Conservation (phyloP, 2,329 filamentous ascomycete genomes). For the Amesomyces nigricolor region DNA sequence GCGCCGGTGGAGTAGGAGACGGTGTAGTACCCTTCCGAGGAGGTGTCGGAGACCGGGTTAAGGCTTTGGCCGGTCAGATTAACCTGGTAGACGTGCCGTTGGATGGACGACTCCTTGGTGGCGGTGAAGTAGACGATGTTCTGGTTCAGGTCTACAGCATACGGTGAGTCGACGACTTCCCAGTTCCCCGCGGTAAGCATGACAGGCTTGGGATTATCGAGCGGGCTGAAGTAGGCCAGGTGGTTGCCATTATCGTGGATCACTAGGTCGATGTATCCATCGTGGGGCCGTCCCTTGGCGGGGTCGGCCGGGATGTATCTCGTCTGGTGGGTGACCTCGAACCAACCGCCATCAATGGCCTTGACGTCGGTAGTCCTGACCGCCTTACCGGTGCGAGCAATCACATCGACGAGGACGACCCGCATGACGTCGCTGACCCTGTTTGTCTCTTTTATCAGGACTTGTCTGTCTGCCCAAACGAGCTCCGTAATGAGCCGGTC, state of each 20-base stretch:
- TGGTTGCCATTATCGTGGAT: conserved; percentile 86
- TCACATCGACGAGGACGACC: conserved; percentile 78
- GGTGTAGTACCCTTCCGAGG: conserved; percentile 69
- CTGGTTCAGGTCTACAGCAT: conserved; percentile 74
- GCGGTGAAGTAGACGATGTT: conserved; percentile 88
- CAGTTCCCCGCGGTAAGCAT: conserved; percentile 84
- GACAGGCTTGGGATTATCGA: conserved; percentile 75
- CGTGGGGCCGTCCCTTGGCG: conserved; percentile 64
- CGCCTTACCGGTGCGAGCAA: conserved; percentile 65
- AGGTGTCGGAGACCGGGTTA: conserved; percentile 66
- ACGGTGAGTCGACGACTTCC: conserved; percentile 85
- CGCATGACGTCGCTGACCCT: conserved; percentile 88
- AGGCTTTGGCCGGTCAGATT: conserved; percentile 73
- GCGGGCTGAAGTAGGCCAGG: conserved; percentile 83
- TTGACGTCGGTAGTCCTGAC: conserved; percentile 75
- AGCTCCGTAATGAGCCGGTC: conserved; percentile 90
- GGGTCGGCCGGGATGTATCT: conserved; percentile 81
- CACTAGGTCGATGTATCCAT: conserved; percentile 90
- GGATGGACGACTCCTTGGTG: conserved; percentile 80
- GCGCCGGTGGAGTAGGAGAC: conserved; percentile 79
- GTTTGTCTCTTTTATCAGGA: conserved; percentile 88
- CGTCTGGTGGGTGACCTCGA: conserved; percentile 85
- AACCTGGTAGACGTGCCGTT: conserved; percentile 89
- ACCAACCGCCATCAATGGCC: conserved; percentile 91
- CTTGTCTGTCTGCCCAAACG: conserved; percentile 79